A percentile compares a stretch with the other conserved stretches of the same genome.
Evolutionary conservation across 1,139 yeast genomes (phyloP).

Genomic region (Saccharomyces pastorianus): DNA sequence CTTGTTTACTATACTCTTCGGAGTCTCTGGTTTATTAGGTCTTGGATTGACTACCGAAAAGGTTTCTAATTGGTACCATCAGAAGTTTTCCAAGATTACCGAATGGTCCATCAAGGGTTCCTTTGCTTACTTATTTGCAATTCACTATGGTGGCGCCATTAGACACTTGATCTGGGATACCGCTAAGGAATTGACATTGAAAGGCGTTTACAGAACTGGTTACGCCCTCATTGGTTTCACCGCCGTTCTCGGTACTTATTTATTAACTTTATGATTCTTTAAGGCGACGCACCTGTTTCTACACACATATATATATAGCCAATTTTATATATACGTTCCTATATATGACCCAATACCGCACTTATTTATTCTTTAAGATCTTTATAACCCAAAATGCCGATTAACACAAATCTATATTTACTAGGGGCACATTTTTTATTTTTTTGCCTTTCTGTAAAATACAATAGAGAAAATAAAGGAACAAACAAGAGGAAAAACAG

Average conservation of each 20-base stretch:
- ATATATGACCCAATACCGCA: not conserved
- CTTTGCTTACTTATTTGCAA: conserved; percentile 72
- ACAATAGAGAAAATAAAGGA: conserved; percentile 1
- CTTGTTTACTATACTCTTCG: conserved; percentile 68
- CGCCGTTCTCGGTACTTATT: conserved; percentile 54
- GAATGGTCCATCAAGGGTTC: conserved; percentile 59
- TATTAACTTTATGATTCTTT: conserved; percentile 36
- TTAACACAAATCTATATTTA: not conserved
- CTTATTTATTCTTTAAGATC: conserved; percentile 2
- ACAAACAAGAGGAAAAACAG: not conserved
- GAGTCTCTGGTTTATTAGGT: conserved; percentile 57
- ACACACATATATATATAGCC: conserved; percentile 4
- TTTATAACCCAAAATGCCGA: not conserved
- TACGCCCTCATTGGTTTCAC: conserved; percentile 71
- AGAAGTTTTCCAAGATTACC: conserved; percentile 51
- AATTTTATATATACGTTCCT: not conserved
- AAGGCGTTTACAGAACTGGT: conserved; percentile 91
- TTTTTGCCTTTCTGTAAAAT: not conserved
- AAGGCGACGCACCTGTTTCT: conserved; percentile 13
- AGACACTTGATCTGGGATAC: conserved; percentile 86
- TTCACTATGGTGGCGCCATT: conserved; percentile 74
- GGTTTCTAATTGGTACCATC: conserved; percentile 40
- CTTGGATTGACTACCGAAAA: conserved; percentile 53
- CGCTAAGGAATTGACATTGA: conserved; percentile 66
- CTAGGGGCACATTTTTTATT: not conserved